Evolutionary conservation across 306 rosid genomes (phyloP), one percentile per base, ranked within the genome.

Genomic region (Hippophae gyantsensis): DNA sequence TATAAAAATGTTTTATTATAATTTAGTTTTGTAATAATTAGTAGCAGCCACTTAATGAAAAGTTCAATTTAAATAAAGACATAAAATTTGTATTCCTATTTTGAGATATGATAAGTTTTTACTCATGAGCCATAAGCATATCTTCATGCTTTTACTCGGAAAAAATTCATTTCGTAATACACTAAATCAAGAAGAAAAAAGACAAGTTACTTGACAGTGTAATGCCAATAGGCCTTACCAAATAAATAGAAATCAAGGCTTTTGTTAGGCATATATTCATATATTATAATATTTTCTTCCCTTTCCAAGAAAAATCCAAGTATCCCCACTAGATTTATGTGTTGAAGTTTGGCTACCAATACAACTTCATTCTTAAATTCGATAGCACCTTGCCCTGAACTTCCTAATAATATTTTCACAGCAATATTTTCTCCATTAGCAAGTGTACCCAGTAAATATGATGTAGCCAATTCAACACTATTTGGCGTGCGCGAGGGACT

Each of bases 291-390:
- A 56, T 59, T 68, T 10, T 68, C 67, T n/a, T 44, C 55, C 69
- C 67, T 65, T 44, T 26, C 62, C 67, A 4, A 67, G 69, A 57
- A 67, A 10, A 74, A 68, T 64, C 78, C 76, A 11, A 79, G 42
- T 40, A 63, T 54, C 50, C 67, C 54, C 32, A 69, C 62, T 11
- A 61, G 67, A 38, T 60, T 69, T 9, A 47, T 57, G 44, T 69
- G 67, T 61, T 60, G 61, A 54, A 60, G 57, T 14, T 69, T 54
- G 56, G 56, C 59, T 1, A 53, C 41, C 40, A 60, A 49, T 47
- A 47, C 1, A 4, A 69, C 54, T 54, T 53, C 66, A 60, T 53
- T 60, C 54, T 60, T 69, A 46, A 61, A 69, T 42, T 61, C 67
- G 0, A 44, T 41, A 12, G 53, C 62, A 10, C 73, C 73, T 69